Percentiles rank a stretch among this genome's conserved stretches.
Conservation (phyloP, 1,284 basidiomycete species). For the Pulveroboletus sp. region DNA sequence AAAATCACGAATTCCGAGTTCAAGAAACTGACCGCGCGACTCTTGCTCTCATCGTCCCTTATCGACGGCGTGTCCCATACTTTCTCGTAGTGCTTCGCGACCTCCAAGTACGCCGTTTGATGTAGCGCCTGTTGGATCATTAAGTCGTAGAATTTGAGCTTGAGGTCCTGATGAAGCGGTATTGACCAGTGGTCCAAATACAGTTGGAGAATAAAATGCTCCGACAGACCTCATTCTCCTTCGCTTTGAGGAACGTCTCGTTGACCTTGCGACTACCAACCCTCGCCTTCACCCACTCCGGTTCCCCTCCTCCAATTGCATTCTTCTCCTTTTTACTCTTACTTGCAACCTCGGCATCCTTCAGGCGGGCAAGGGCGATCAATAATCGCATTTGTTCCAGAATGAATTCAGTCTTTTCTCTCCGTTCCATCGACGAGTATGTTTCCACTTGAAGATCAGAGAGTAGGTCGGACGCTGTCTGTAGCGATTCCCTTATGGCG, state of each 20-base stretch:
- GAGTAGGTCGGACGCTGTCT: constrained; percentile 86
- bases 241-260: constrained; percentile 88
- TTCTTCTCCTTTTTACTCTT: constrained; percentile 63
- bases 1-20: not conserved
- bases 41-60: constrained; percentile 79
- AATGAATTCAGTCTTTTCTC: constrained; percentile 98
- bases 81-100: constrained; percentile 93
- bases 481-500: constrained; percentile 63
- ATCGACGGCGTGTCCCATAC: constrained; percentile 95
- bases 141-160: constrained; percentile 93
- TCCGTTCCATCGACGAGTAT: constrained; percentile 96
- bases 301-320: constrained; percentile 66
- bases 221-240: constrained; percentile 77
- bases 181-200: constrained; percentile 1
- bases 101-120: constrained; percentile 86
- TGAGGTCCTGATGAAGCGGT: constrained; percentile 73
- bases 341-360: constrained; percentile 55
- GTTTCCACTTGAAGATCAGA: constrained; percentile 98
- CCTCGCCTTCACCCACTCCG: constrained; percentile 89
- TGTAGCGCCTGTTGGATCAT: constrained; percentile 95
- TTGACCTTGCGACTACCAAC: constrained; percentile 96
- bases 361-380: constrained; percentile 69
- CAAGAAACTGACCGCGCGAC: constrained; percentile 61
- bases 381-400: constrained; percentile 96
- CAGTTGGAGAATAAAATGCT: not conserved